Evolutionary conservation across 345 rosid genomes (phyloP).

Genomic region (Syzygium grande): DNA sequence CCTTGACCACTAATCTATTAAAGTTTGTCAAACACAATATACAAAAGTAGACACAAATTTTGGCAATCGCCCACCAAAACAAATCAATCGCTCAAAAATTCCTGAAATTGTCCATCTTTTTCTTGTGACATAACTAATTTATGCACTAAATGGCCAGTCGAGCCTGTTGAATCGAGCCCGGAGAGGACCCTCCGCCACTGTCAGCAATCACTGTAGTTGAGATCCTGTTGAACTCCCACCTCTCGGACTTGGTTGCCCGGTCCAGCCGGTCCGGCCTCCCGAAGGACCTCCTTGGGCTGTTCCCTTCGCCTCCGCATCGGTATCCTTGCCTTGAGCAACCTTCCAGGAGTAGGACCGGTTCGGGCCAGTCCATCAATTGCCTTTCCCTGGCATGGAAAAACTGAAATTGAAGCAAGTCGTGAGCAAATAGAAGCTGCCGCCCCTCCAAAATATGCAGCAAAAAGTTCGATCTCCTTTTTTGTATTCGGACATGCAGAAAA

Average conservation of each 20-base stretch:
- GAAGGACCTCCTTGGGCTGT: background rate
- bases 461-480: background rate
- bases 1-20: too few species aligned
- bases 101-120: background rate
- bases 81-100: background rate
- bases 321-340: constrained; percentile 37
- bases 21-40: too few species aligned
- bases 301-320: constrained; percentile 16
- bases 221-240: constrained; percentile 32
- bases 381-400: background rate
- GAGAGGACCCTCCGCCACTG: constrained; percentile 20
- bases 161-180: constrained; percentile 12
- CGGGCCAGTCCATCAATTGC: constrained; percentile 44
- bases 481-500: background rate
- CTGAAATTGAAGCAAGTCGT: background rate
- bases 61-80: background rate
- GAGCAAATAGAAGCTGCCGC: background rate
- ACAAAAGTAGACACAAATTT: too few species aligned
- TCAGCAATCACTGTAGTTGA: constrained; percentile 25
- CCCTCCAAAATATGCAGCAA: background rate
- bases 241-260: constrained; percentile 20
- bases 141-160: background rate
- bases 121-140: background rate
- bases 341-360: constrained; percentile 16
- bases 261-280: background rate